Percentiles rank a stretch among this genome's conserved stretches.
phyloP scores from a whole-genome alignment of 1,139 yeast genomes.

The Kodamaea derodonti region DNA sequence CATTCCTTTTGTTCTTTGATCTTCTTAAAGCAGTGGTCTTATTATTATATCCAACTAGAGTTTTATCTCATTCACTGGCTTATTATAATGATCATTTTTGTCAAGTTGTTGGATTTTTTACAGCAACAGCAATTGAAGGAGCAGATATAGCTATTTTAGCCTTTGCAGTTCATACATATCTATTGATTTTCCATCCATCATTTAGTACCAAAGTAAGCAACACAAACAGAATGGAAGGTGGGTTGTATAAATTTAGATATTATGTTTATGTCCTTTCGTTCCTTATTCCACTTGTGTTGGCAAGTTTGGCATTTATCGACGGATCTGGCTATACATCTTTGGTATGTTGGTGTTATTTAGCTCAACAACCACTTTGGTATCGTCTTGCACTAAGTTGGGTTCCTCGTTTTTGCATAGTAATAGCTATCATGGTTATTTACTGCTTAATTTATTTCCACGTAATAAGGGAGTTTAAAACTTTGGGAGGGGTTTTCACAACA shows the following conservation, averaged over 20 bases:
- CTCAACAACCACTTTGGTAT: constrained; percentile 72
- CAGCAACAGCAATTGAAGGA: constrained; percentile 80
- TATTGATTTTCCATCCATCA: constrained; percentile 64
- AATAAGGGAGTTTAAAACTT: constrained; percentile 51
- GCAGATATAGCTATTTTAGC: constrained; percentile 82
- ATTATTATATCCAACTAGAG: constrained; percentile 66
- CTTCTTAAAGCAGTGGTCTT: constrained; percentile 69
- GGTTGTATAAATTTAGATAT: constrained; percentile 58
- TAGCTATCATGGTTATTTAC: constrained; percentile 63
- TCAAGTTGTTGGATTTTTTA: constrained; percentile 79
- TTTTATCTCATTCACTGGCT: constrained; percentile 45
- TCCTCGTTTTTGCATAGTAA: constrained; percentile 67
- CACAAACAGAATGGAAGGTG: constrained; percentile 61
- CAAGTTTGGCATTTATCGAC: constrained; percentile 66
- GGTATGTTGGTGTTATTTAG: constrained; percentile 80
- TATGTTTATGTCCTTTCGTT: constrained; percentile 59
- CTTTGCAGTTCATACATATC: constrained; percentile 79
- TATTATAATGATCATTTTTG: constrained; percentile 56
- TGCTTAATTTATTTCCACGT: constrained; percentile 73
- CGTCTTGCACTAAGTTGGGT: constrained; percentile 76
- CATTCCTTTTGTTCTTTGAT: constrained; percentile 66
- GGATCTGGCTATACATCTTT: constrained; percentile 55
- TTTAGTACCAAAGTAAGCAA: constrained; percentile 43
- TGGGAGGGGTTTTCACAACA: constrained; percentile 45
- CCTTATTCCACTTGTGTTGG: constrained; percentile 62